Conservation (phyloP, 73 alveolate species). For the Paraurostyla sp. region DNA sequence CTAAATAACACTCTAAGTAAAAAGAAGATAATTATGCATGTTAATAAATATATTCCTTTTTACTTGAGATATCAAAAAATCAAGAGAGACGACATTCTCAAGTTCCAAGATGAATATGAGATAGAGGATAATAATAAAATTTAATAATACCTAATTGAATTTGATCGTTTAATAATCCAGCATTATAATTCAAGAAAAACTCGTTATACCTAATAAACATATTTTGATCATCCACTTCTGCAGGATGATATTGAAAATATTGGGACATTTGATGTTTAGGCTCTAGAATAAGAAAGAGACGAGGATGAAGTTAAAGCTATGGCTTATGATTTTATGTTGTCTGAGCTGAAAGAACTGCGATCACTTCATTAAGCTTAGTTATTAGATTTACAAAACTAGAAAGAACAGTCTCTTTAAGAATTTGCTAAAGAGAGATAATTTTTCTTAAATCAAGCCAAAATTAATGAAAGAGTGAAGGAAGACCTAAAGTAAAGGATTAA, state of each 20-base stretch:
- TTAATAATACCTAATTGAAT: background rate
- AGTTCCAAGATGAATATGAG: conserved; percentile 7
- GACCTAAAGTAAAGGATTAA: background rate
- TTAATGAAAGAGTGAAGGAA: background rate
- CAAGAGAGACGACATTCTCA: background rate
- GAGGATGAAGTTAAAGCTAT: background rate
- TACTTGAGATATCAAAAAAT: background rate
- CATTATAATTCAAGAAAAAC: background rate
- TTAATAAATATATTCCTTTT: conserved; percentile 15
- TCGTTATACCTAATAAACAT: background rate
- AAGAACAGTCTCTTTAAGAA: background rate
- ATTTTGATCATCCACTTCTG: background rate
- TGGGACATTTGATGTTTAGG: background rate
- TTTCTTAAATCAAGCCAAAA: conserved; percentile 29
- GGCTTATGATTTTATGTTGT: background rate
- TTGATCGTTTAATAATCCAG: background rate
- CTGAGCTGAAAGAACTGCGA: conserved; percentile 8
- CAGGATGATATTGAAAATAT: background rate
- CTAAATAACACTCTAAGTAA: background rate
- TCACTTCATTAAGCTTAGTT: no score
- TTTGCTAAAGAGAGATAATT: conserved; percentile 17
- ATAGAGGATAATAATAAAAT: background rate
- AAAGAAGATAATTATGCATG: conserved; percentile 38
- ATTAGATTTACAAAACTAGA: background rate
- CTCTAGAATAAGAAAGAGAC: background rate